These are phyloP conservation scores for Polygonum maritimum DNA, from an alignment of 148 eudicot species.

Conservation along the genomic window DNA sequence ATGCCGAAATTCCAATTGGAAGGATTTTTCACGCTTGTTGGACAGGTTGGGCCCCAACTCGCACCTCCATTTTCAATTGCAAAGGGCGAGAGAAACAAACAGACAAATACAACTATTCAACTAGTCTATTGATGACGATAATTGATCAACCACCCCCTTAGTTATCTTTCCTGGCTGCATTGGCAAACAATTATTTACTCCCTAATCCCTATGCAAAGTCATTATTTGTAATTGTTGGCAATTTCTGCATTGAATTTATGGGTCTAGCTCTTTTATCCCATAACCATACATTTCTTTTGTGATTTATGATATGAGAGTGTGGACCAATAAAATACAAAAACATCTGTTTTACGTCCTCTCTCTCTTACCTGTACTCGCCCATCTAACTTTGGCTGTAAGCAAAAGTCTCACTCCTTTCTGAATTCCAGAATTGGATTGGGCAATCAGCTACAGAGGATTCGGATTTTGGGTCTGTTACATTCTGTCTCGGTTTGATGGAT, in stretches of 20 bases:
- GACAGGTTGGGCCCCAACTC: neutral
- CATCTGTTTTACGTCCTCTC: neutral
- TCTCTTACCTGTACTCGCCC: conserved; percentile 7
- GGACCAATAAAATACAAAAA: too few relatives aligned
- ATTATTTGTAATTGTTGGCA: neutral
- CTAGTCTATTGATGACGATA: neutral
- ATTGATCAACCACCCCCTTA: neutral
- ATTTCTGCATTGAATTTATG: neutral
- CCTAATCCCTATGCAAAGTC: neutral
- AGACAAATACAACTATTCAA: neutral
- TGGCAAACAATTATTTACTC: neutral
- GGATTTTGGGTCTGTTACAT: neutral
- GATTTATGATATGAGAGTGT: too few relatives aligned
- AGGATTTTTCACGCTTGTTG: neutral
- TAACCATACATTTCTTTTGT: neutral
- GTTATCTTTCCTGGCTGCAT: neutral
- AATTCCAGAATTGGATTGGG: neutral
- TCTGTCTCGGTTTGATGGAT: neutral
- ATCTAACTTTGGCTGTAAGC: conserved; percentile 13
- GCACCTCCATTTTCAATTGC: neutral
- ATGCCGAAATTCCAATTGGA: neutral
- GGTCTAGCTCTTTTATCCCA: neutral
- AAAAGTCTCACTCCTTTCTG: conserved; percentile 8
- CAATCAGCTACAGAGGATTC: neutral
- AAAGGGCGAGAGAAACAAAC: neutral